phyloP scores from a whole-genome alignment of 768 basidiomycete genomes.

The Cytidiella melzeri region DNA sequence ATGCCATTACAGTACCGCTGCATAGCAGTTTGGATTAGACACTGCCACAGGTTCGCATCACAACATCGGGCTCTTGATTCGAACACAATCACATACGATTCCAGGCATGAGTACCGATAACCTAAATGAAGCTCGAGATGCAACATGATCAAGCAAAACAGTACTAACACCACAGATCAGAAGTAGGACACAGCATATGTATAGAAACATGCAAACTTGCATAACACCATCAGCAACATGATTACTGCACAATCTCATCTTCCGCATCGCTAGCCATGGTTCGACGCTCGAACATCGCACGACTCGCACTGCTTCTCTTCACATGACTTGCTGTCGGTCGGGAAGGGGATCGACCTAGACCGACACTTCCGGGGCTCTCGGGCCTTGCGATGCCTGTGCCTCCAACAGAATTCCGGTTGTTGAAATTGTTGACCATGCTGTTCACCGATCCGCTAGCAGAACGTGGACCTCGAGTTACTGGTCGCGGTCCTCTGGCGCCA shows the following conservation, averaged over 20 bases:
- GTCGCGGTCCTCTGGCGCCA: constrained; percentile 42
- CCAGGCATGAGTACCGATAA: too few species aligned
- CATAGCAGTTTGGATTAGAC: too few species aligned
- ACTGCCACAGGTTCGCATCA: too few species aligned
- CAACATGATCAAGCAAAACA: too few species aligned
- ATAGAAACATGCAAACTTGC: too few species aligned
- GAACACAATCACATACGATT: too few species aligned
- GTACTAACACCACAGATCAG: too few species aligned
- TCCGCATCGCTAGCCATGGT: constrained; percentile 84
- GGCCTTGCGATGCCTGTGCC: constrained; percentile 6
- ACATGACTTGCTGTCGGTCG: constrained; percentile 17
- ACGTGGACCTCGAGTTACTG: constrained; percentile 40
- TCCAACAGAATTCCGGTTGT: constrained; percentile 34
- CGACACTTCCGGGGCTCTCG: constrained; percentile 7
- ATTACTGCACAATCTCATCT: constrained; percentile 49
- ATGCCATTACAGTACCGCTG: too few species aligned
- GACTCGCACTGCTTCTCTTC: constrained; percentile 27
- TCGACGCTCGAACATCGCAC: constrained; percentile 47
- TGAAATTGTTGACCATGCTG: constrained; percentile 51
- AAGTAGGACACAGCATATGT: too few species aligned
- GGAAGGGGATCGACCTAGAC: constrained; percentile 16
- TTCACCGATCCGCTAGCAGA: constrained; percentile 39
- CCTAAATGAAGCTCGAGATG: too few species aligned
- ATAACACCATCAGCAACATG: too few species aligned
- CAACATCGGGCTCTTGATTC: too few species aligned